Base-by-base conservation (phyloP, 345 rosid species). In the Pelargonium nanum region DNA sequence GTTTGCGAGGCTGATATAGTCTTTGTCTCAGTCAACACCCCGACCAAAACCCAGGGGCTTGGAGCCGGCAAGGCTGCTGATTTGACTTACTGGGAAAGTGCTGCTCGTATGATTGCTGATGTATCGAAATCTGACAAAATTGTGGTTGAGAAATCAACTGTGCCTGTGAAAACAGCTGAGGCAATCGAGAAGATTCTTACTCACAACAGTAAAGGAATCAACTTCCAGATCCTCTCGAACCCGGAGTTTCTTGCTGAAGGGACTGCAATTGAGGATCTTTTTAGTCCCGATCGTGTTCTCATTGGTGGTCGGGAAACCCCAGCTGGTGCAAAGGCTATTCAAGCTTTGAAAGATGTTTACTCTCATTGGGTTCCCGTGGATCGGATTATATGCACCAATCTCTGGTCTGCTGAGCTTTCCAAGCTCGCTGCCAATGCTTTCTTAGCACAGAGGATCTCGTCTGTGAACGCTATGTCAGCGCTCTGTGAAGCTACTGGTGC, bases 41-140 rank as follows among this genome's bases (percentile, higher is more conserved):
- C 96, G 0, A 89, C 94, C 1, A 89, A 89, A 65, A 83, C 91
- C 28, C 79, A 67, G 56, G 94, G 96, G 50, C 85, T 86, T 40
- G 96, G 96, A 6, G 94, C 91, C 56, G 96, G 96, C 10, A 86
- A 86, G 67, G 94, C 96, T 2, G 94, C 94, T 0, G 94, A 89
- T 69, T 81, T 89, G 40, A 84, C 94, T 0, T 86, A 89, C 55
- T 89, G 96, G 96, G 91, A 89, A 67, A 89, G 93, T 56, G 96
- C 94, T 0, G 96, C 96, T 1, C 73, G 96, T 25, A 84, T 85
- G 86, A 89, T 89, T 50, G 96, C 91, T 7, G 83, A 89, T 54
- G 96, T 86, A 1, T 85, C 96, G 0, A 84, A 82, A 21, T 84
- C 94, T 0, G 68, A 84, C 74, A 89, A 89, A 68, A 84, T 89